Conservation (phyloP, 805 yeast genomes). For the Wickerhamiella allomyrinae region DNA sequence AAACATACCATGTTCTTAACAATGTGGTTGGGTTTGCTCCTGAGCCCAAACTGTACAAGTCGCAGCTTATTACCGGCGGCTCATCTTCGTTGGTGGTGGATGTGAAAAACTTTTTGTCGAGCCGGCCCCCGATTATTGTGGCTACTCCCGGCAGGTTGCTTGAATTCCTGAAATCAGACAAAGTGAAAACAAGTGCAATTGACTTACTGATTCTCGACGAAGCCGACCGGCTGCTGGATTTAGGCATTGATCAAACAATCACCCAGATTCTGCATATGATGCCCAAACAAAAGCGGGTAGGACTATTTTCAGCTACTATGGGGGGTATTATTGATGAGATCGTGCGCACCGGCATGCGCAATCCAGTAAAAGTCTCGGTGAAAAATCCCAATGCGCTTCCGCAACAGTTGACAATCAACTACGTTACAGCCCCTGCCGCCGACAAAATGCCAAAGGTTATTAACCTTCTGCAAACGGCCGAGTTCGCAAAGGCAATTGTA, state of each 20-base stretch:
- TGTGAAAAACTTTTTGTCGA: conserved; percentile 37
- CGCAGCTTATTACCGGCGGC: conserved; percentile 31
- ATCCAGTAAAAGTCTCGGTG: conserved; percentile 80
- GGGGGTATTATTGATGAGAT: conserved; percentile 66
- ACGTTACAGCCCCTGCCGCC: conserved; percentile 44
- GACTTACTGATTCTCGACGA: conserved; percentile 78
- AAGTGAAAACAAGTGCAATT: conserved; percentile 46
- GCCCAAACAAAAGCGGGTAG: conserved; percentile 89
- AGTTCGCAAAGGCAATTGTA: conserved; percentile 69
- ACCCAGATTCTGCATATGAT: conserved; percentile 49
- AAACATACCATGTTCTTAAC: conserved; percentile 51
- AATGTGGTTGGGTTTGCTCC: conserved; percentile 36
- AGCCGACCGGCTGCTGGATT: conserved; percentile 78
- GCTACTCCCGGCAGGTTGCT: conserved; percentile 87
- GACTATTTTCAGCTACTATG: conserved; percentile 87
- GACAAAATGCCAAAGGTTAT: conserved; percentile 47
- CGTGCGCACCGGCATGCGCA: conserved; percentile 79
- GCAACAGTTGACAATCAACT: conserved; percentile 44
- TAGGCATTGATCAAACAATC: conserved; percentile 57
- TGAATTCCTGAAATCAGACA: conserved; percentile 48
- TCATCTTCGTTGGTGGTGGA: conserved; percentile 44
- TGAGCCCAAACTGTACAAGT: conserved; percentile 13
- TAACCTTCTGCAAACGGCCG: conserved; percentile 36
- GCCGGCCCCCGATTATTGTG: conserved; percentile 58
- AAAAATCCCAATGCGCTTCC: conserved; percentile 38